Base-by-base conservation (phyloP, 2,329 filamentous ascomycete genomes). In the Pestalotiopsis sp. region DNA sequence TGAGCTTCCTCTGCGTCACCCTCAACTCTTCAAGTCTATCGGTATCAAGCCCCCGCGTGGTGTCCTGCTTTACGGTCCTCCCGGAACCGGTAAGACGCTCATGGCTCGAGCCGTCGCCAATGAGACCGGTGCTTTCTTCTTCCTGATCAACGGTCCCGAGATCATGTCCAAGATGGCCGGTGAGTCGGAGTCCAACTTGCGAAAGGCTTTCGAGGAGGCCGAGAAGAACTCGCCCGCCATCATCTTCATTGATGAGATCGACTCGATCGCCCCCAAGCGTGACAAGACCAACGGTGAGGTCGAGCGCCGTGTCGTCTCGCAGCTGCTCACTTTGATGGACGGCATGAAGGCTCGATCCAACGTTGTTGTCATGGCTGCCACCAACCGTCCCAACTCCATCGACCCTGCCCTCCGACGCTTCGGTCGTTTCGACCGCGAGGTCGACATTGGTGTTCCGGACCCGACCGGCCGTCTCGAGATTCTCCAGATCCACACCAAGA, bases 141-240 rank as follows among this genome's bases (percentile, higher is more conserved):
- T 99, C 90, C 85, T 98, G 72, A 98, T 99, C 89, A 98, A 98
- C 84, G 95, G 96, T 73, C 96, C 96, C 66, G 96, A 98, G 82
- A 98, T 99, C 86, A 98, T 99, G 96, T 98, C 95, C 69, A 98
- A 98, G 90, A 98, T 98, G 96, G 96, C 96, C 70, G 96, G 96
- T 89, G 96, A 99, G 84, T 98, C 96, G 69, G 96, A 98, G 83
- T 98, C 95, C 70, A 98, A 98, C 82, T 84, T 99, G 74, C 92
- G 96, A 77, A 98, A 98, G 85, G 96, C 96, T n/a, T 99, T 99
- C 77, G 96, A 98, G 82, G 96, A 98, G 86, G 96, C 96, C 58
- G 95, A 98, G 87, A 98, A 98, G 91, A 98, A 98, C 86, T 97
- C 95, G 0, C 96, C 96, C 14, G 95, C 96, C 68, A 98, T 99